Evolutionary conservation across 805 yeast species (phyloP).

Genomic region (Yamadazyma tumulicola): DNA sequence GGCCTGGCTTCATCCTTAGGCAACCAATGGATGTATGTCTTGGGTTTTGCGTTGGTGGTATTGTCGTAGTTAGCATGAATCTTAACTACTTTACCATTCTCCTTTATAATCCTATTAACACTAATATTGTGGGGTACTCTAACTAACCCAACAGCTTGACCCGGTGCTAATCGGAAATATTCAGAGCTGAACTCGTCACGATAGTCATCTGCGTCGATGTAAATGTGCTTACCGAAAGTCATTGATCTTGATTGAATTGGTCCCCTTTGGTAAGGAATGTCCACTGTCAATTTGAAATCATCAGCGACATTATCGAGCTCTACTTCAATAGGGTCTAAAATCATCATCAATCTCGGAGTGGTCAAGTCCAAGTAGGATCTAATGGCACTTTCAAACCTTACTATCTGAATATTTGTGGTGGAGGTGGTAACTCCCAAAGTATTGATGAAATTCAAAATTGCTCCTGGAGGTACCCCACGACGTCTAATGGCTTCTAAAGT

Average conservation of each 20-base stretch:
- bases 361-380: constrained; percentile 84
- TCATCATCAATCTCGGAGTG: constrained; percentile 93
- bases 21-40: constrained; percentile 96
- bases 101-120: constrained; percentile 51
- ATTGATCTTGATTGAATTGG: constrained; percentile 62
- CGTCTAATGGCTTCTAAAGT: constrained; percentile 93
- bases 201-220: constrained; percentile 87
- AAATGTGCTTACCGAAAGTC: constrained; percentile 72
- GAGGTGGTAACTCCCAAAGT: constrained; percentile 96
- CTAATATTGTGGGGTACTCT: constrained; percentile 82
- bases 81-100: constrained; percentile 59
- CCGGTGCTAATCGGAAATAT: constrained; percentile 90
- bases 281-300: constrained; percentile 64
- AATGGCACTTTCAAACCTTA: constrained; percentile 84
- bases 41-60: constrained; percentile 72
- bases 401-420: constrained; percentile 84
- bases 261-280: constrained; percentile 86
- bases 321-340: constrained; percentile 81
- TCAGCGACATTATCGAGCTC: constrained; percentile 75
- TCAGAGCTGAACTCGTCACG: constrained; percentile 60
- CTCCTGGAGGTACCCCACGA: constrained; percentile 99
- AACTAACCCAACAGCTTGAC: constrained; percentile 91
- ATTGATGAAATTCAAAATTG: constrained; percentile 86
- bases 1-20: constrained; percentile 60
- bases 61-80: constrained; percentile 80